Percentiles rank a stretch among this genome's conserved stretches.
phyloP scores from a whole-genome alignment of 192 early-diverging fungal species.

The Mortierella antarctica region DNA sequence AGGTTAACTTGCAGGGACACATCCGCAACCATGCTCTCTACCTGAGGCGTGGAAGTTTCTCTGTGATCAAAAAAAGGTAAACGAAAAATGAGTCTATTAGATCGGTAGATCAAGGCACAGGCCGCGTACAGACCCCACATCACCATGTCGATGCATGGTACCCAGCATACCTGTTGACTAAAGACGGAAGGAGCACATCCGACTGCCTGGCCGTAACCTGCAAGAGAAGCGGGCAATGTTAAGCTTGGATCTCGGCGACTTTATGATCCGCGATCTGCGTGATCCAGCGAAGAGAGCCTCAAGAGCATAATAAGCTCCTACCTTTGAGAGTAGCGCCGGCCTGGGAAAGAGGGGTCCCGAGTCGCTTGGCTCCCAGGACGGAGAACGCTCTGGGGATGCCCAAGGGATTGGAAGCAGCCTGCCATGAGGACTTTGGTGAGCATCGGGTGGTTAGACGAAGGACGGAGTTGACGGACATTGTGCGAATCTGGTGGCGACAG shows the following conservation, averaged over 20 bases:
- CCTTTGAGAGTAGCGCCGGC: slow-evolving; percentile 30
- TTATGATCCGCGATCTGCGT: neutral
- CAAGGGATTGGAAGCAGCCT: slow-evolving; percentile 1
- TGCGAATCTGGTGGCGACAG: too few relatives aligned
- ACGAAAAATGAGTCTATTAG: neutral
- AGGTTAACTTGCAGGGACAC: neutral
- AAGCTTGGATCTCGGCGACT: neutral
- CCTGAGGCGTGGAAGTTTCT: slow-evolving; percentile 49
- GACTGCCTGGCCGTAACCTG: slow-evolving; percentile 38
- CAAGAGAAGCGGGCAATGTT: neutral
- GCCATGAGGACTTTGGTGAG: slow-evolving; percentile 11
- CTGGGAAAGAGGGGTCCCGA: slow-evolving; percentile 16
- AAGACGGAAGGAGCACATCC: slow-evolving; percentile 42
- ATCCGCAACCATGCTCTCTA: neutral
- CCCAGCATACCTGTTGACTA: slow-evolving; percentile 36
- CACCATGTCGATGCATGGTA: too few relatives aligned
- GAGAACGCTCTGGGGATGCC: slow-evolving; percentile 40
- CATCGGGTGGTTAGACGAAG: slow-evolving; percentile 25
- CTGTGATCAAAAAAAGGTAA: slow-evolving; percentile 12
- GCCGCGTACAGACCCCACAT: too few relatives aligned
- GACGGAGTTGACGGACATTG: slow-evolving; percentile 8
- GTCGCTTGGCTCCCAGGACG: slow-evolving; percentile 27
- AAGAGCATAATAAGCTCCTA: neutral
- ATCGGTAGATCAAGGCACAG: neutral
- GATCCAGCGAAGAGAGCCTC: neutral